A percentile compares a stretch with the other conserved stretches of the same genome.
Conservation (phyloP, 208 protist genomes). For the Phytomonas sp. region DNA sequence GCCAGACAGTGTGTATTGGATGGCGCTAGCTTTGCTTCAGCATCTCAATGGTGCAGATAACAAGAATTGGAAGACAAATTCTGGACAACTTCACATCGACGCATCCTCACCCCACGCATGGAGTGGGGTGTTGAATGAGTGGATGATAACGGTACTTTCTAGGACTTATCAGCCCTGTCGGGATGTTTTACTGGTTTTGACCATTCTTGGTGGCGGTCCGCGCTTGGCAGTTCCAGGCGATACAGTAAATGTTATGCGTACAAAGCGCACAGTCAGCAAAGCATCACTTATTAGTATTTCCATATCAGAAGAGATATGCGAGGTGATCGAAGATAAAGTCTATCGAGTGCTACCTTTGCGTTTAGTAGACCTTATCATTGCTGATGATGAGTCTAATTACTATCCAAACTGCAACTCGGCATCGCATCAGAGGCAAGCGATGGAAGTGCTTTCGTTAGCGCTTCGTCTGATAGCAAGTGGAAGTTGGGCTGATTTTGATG, state of each 20-base stretch:
- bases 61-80: background rate
- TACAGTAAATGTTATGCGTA: conserved; percentile 35
- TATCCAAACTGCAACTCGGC: conserved; percentile 28
- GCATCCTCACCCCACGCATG: conserved; percentile 37
- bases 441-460: conserved; percentile 9
- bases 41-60: conserved; percentile 32
- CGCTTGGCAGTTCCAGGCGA: conserved; percentile 72
- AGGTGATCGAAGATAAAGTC: conserved; percentile 46
- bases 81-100: conserved; percentile 4
- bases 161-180: conserved; percentile 8
- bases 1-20: conserved; percentile 43
- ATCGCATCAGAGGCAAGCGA: background rate
- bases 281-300: conserved; percentile 43
- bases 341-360: conserved; percentile 48
- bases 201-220: conserved; percentile 42
- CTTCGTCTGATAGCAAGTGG: conserved; percentile 3
- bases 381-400: conserved; percentile 19
- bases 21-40: conserved; percentile 69
- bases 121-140: conserved; percentile 39
- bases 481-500: background rate
- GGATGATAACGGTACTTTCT: conserved; percentile 38
- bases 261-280: conserved; percentile 24
- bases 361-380: conserved; percentile 35
- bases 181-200: conserved; percentile 54
- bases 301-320: conserved; percentile 56